These are phyloP conservation scores for Daldinia vernicosa DNA, from an alignment of 495 filamentous ascomycete species.

Conservation along the genomic window DNA sequence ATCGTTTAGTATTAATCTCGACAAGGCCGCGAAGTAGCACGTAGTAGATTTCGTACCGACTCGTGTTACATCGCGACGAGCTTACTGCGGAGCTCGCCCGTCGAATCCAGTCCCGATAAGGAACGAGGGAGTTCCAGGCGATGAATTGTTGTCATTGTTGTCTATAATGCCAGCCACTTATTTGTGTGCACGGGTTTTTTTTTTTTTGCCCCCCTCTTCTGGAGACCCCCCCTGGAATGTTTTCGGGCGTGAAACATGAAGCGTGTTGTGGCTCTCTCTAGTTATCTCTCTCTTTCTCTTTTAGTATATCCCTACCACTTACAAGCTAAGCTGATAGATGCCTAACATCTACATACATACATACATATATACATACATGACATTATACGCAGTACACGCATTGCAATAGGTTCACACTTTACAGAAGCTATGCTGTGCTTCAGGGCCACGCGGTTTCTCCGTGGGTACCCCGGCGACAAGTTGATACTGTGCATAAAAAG, in stretches of 20 bases:
- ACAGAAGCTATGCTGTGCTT: background rate
- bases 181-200: conserved; percentile 40
- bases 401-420: background rate
- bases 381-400: background rate
- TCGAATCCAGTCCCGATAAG: conserved; percentile 37
- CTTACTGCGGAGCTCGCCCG: conserved; percentile 37
- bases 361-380: conserved; percentile 17
- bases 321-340: conserved; percentile 26
- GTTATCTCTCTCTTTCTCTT: background rate
- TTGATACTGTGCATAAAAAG: conserved; percentile 3
- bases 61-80: conserved; percentile 41
- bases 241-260: conserved; percentile 40
- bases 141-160: conserved; percentile 20
- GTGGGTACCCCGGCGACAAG: conserved; percentile 6
- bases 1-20: conserved; percentile 24
- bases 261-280: conserved; percentile 36
- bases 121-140: conserved; percentile 1
- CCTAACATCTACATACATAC: conserved; percentile 22
- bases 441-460: background rate
- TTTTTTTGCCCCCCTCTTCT: background rate
- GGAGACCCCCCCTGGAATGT: conserved; percentile 14
- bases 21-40: conserved; percentile 13
- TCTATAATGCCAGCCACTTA: conserved; percentile 47
- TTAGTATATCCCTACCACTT: conserved; percentile 3
- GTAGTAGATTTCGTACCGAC: conserved; percentile 19